Evolutionary conservation across 2,329 filamentous ascomycete species (phyloP).

Genomic region (Parastagonospora nodorum): DNA sequence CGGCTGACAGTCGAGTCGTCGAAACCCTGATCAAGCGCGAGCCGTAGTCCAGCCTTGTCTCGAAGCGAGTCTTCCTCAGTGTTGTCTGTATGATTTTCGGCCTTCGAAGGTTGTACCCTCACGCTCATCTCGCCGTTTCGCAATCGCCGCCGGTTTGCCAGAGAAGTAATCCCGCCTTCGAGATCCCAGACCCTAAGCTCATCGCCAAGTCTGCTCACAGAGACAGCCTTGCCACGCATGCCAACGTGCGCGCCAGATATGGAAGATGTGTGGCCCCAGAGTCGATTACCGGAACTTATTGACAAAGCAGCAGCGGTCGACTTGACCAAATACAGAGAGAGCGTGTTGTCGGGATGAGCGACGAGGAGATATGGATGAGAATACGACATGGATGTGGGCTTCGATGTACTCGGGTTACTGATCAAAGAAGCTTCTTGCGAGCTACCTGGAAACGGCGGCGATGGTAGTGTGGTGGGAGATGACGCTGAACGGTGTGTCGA

Average conservation of each 20-base stretch:
- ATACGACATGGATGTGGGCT: conserved; percentile 59
- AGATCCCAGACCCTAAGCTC: conserved; percentile 82
- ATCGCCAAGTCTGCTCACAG: conserved; percentile 78
- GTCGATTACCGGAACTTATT: conserved; percentile 73
- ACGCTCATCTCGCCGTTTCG: conserved; percentile 59
- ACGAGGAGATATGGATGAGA: conserved; percentile 83
- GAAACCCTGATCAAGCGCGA: conserved; percentile 42
- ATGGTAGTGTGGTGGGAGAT: conserved; percentile 32
- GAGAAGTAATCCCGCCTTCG: conserved; percentile 67
- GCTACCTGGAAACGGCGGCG: conserved; percentile 31
- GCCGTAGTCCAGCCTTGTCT: conserved; percentile 38
- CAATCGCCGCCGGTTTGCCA: conserved; percentile 48
- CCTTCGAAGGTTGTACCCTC: conserved; percentile 53
- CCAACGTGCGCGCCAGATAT: conserved; percentile 87
- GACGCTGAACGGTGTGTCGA: conserved; percentile 33
- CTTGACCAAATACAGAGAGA: conserved; percentile 80
- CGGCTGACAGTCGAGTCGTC: conserved; percentile 52
- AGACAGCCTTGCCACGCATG: conserved; percentile 83
- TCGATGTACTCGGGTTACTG: conserved; percentile 32
- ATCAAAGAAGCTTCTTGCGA: conserved; percentile 26
- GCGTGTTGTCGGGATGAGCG: conserved; percentile 84
- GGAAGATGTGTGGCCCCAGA: conserved; percentile 92
- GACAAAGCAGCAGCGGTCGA: conserved; percentile 69
- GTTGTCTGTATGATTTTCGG: conserved; percentile 15
- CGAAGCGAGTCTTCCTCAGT: conserved; percentile 25